A percentile compares a stretch with the other conserved stretches of the same genome.
Conservation (phyloP, 2,329 filamentous ascomycete species). For the Trichoderma breve region DNA sequence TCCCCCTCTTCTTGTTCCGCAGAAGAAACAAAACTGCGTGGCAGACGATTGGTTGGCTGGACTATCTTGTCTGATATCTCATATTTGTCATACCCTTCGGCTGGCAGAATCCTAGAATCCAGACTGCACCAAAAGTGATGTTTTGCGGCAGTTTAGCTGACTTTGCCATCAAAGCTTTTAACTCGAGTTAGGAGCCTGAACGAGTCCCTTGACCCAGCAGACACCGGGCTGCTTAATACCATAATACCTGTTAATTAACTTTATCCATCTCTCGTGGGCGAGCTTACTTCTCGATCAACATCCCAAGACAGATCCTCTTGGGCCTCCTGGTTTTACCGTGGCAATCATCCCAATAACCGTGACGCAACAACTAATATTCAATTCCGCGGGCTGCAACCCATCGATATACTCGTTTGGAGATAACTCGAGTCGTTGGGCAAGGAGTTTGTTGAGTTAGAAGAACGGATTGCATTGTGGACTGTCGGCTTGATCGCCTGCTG, state of each 20-base stretch:
- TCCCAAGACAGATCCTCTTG: neutral
- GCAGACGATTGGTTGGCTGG: neutral
- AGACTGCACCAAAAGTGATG: neutral
- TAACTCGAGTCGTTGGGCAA: neutral
- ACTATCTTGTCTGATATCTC: neutral
- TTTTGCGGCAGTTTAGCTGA: neutral
- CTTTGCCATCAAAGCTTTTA: neutral
- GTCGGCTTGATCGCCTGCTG: neutral
- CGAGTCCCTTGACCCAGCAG: neutral
- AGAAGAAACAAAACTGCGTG: neutral
- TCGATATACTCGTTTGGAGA: neutral
- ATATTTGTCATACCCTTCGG: neutral
- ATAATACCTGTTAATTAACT: neutral
- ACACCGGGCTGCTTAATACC: neutral
- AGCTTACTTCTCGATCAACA: neutral
- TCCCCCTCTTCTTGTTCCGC: neutral
- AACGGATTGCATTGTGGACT: constrained; percentile 1
- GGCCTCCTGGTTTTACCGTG: neutral
- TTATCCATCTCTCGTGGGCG: neutral
- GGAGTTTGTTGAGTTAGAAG: neutral
- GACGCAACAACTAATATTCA: neutral
- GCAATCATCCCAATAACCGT: neutral
- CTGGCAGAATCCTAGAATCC: neutral
- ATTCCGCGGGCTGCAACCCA: neutral
- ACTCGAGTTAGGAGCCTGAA: neutral